phyloP scores from a whole-genome alignment of 164 flowering plant genomes.

The Brasenia schreberi region DNA sequence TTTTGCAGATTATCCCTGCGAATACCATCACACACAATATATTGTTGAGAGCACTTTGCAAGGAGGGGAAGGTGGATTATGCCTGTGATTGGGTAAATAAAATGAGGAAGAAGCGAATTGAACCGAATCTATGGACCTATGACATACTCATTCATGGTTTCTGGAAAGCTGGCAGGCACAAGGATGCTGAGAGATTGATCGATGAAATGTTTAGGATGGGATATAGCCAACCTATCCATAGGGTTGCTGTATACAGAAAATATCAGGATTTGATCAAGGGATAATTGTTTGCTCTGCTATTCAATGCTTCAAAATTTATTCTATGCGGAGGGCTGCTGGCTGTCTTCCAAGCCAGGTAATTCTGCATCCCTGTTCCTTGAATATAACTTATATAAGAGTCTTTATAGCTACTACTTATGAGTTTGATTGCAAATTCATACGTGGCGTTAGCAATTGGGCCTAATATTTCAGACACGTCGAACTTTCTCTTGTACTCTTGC shows the following conservation, averaged over 20 bases:
- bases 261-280: background rate
- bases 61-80: conserved; percentile 17
- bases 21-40: conserved; percentile 53
- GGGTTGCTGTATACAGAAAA: conserved; percentile 1
- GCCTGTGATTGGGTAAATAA: conserved; percentile 28
- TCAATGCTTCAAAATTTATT: background rate
- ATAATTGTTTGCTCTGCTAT: background rate
- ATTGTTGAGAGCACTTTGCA: conserved; percentile 36
- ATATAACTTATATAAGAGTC: too few species aligned
- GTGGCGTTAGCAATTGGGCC: too few species aligned
- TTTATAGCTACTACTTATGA: too few species aligned
- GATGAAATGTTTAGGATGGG: conserved; percentile 43
- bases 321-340: background rate
- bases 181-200: conserved; percentile 36
- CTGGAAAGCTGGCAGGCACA: conserved; percentile 24
- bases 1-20: conserved; percentile 36
- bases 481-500: too few species aligned
- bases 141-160: conserved; percentile 39
- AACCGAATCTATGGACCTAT: conserved; percentile 63
- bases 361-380: too few species aligned
- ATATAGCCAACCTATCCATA: conserved; percentile 12
- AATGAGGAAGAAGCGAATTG: conserved; percentile 37
- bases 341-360: background rate
- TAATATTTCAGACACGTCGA: too few species aligned
- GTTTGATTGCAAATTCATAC: too few species aligned